Percentiles rank a stretch among this genome's conserved stretches.
Conservation (phyloP, 352 stramenopile genomes). For the Thraustochytrium striatum region DNA sequence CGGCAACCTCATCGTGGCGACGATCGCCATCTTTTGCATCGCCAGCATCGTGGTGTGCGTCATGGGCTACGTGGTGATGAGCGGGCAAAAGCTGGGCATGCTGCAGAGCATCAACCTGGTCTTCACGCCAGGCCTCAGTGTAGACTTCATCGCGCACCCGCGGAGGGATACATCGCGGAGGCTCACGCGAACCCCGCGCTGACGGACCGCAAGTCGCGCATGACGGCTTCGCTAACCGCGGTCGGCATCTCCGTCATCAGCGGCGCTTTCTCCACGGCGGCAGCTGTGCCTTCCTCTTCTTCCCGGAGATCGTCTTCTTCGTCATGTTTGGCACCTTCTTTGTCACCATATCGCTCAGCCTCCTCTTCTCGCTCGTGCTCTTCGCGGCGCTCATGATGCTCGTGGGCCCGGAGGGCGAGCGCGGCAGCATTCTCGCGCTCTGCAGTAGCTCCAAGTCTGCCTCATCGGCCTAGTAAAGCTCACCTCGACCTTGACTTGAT, state of each 20-base stretch:
- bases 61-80: conserved; percentile 42
- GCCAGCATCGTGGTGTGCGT: not conserved
- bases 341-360: not conserved
- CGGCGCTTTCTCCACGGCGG: not conserved
- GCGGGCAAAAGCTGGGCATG: conserved; percentile 40
- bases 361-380: not conserved
- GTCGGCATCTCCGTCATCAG: not conserved
- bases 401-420: not conserved
- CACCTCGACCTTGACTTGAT: no score
- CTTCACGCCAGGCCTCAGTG: not conserved
- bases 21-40: conserved; percentile 17
- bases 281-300: not conserved
- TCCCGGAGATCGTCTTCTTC: not conserved
- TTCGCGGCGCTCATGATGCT: not conserved
- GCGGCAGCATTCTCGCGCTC: no score
- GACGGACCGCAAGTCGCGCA: not conserved
- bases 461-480: no score
- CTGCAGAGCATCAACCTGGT: conserved; percentile 8
- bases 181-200: not conserved
- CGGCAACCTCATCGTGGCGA: conserved; percentile 33
- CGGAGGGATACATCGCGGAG: not conserved
- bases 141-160: not conserved
- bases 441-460: no score
- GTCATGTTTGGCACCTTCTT: not conserved
- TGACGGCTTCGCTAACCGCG: not conserved